phyloP scores from a whole-genome alignment of 139 green algal genomes.

The Chlamydomonas schloesseri region DNA sequence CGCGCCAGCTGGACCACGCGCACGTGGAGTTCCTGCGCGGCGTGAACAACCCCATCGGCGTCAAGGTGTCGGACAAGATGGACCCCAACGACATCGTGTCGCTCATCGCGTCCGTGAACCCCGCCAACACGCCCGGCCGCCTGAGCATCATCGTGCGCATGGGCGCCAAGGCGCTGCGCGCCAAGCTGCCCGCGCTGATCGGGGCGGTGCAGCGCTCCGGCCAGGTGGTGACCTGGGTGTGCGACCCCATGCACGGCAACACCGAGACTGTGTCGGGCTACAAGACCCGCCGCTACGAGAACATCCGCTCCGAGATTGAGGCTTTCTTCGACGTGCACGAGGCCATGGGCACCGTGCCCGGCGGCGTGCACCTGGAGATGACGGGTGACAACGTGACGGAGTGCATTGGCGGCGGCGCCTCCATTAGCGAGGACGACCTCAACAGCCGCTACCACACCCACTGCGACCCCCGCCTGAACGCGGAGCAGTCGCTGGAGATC shows the following conservation, averaged over 20 bases:
- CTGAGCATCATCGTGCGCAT: conserved; percentile 97
- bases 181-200: conserved; percentile 84
- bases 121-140: conserved; percentile 93
- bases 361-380: conserved; percentile 99
- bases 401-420: conserved; percentile 94
- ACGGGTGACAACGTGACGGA: conserved; percentile 97
- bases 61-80: conserved; percentile 96
- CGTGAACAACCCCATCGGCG: conserved; percentile 95
- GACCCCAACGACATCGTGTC: conserved; percentile 91
- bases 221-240: conserved; percentile 97
- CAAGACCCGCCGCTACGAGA: conserved; percentile 98
- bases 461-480: conserved; percentile 99
- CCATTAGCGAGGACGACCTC: conserved; percentile 84
- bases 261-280: conserved; percentile 92
- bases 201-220: conserved; percentile 43
- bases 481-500: conserved; percentile 97
- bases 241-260: conserved; percentile 99
- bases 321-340: conserved; percentile 95
- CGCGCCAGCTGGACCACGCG: conserved; percentile 96
- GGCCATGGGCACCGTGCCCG: conserved; percentile 61
- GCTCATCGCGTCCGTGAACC: conserved; percentile 94
- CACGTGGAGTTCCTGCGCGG: conserved; percentile 98
- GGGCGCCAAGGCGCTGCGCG: conserved; percentile 91
- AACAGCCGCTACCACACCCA: conserved; percentile 98
- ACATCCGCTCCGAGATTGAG: conserved; percentile 83